Base-by-base conservation (phyloP, 2,329 filamentous ascomycete genomes). In the Camillea tinctor region DNA sequence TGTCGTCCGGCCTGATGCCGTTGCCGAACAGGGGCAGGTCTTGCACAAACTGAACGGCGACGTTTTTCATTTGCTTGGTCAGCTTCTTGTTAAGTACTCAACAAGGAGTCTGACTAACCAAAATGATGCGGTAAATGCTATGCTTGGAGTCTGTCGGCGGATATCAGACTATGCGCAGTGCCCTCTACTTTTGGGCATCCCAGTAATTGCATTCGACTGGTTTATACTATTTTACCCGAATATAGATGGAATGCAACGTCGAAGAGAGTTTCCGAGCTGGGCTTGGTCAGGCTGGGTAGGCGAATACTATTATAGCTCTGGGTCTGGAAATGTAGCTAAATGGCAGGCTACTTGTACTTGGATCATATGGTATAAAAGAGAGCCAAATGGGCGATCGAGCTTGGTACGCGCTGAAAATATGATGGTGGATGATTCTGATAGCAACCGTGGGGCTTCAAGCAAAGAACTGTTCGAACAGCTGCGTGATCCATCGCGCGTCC, bases 211-310 rank as follows among this genome's bases (percentile, higher is more conserved):
- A 8, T 52, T 66, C n/a, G 64, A 66, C 23, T 66, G 64, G 62
- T 66, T 66, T 44, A 49, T 66, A 9, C 22, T 66, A 15, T 66
- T 65, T 56, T 66, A 66, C 49, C 60, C 59, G 17, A 58, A 54
- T 36, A 59, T 60, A 50, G 50, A 51, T 19, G 64, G 64, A 11
- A 56, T 65, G 1, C 57, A 11, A 40, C 60, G 64, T 50, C 60
- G 63, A 5, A 59, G 63, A 19, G n/a, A 15, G 2, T 66, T 65
- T 36, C 64, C 64, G 15, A 66, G 60, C 24, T 66, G 64, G 64
- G 57, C 63, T 48, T 66, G 64, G 64, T 63, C 64, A 11, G 64
- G 63, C 5, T 66, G 64, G 64, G 59, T 58, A 52, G 64, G 64
- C 13, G 54, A 62, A 23, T 44, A 65, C 15, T 52, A 62, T 54